Evolutionary conservation across 257 asterid genomes (phyloP).

Genomic region (Ehretia macrophylla): DNA sequence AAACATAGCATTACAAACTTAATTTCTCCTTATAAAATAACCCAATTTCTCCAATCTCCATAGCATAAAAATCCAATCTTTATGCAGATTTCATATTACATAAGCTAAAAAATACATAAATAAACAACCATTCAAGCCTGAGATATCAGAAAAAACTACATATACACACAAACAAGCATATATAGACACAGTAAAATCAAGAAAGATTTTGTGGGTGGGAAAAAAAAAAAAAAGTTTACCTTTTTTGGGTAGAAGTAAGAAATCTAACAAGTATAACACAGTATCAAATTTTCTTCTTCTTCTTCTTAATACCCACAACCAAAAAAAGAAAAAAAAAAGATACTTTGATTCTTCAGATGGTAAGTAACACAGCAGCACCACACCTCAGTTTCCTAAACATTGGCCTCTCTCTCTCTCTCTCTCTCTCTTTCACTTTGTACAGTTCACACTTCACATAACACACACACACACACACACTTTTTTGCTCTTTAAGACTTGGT

Average conservation of each 20-base stretch:
- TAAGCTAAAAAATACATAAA: slow-evolving; percentile 19
- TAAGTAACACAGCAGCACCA: slow-evolving; percentile 24
- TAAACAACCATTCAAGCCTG: slow-evolving; percentile 11
- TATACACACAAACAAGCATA: background rate
- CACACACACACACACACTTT: background rate
- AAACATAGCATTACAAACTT: background rate
- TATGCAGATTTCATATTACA: background rate
- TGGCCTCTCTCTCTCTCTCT: slow-evolving; percentile 14
- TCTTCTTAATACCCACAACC: slow-evolving; percentile 18
- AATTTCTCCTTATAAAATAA: background rate
- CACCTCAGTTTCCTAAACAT: slow-evolving; percentile 4
- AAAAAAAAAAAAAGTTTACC: slow-evolving; percentile 10
- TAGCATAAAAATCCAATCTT: slow-evolving; percentile 22
- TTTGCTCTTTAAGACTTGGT: slow-evolving; percentile 16
- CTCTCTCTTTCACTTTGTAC: slow-evolving; percentile 1
- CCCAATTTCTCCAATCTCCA: background rate
- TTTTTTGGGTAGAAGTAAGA: slow-evolving; percentile 1
- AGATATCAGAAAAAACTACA: slow-evolving; percentile 8
- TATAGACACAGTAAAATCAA: background rate
- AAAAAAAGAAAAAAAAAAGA: too few species aligned
- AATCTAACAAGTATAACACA: slow-evolving; percentile 13
- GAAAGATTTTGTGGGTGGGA: slow-evolving; percentile 6
- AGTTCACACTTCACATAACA: background rate
- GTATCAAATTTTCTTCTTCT: slow-evolving; percentile 11
- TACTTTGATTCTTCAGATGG: slow-evolving; percentile 35